A percentile compares a stretch with the other conserved stretches of the same genome.
Evolutionary conservation across 2,329 filamentous ascomycete genomes (phyloP).

Genomic region (Fusarium burgessii): DNA sequence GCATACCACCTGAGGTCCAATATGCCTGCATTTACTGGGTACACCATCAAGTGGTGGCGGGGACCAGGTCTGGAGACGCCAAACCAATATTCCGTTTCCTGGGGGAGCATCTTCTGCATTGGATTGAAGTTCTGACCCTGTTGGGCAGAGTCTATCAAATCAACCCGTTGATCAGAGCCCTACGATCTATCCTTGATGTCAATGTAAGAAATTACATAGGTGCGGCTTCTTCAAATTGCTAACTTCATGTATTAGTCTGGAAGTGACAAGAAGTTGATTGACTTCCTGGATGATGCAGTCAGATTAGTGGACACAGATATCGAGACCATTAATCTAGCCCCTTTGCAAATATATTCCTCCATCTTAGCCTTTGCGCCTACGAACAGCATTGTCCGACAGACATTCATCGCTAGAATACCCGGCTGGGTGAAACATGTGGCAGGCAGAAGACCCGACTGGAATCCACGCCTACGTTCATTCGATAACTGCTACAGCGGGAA

Average conservation of each 20-base stretch:
- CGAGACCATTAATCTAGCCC: not conserved
- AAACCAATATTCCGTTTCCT: not conserved
- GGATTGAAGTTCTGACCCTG: not conserved
- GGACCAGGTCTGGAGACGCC: fast-evolving
- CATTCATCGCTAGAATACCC: not conserved
- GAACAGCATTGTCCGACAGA: not conserved
- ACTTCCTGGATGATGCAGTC: not conserved
- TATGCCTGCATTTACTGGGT: not conserved
- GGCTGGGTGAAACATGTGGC: fast-evolving
- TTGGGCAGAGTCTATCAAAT: not conserved
- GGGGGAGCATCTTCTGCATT: not conserved
- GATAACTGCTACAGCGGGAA: fast-evolving
- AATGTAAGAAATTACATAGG: not conserved
- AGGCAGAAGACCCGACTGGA: not conserved
- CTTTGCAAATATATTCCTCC: not conserved
- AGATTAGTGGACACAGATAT: not conserved
- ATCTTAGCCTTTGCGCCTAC: not conserved
- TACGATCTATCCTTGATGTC: fast-evolving
- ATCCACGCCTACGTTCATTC: not conserved
- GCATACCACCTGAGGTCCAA: not conserved
- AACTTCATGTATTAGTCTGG: not conserved
- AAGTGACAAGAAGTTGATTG: not conserved
- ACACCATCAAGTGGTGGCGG: not conserved
- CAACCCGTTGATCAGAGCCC: fast-evolving
- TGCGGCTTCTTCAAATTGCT: not conserved